Evolutionary conservation across 495 filamentous ascomycete species (phyloP).

Genomic region (Lindgomyces ingoldianus): DNA sequence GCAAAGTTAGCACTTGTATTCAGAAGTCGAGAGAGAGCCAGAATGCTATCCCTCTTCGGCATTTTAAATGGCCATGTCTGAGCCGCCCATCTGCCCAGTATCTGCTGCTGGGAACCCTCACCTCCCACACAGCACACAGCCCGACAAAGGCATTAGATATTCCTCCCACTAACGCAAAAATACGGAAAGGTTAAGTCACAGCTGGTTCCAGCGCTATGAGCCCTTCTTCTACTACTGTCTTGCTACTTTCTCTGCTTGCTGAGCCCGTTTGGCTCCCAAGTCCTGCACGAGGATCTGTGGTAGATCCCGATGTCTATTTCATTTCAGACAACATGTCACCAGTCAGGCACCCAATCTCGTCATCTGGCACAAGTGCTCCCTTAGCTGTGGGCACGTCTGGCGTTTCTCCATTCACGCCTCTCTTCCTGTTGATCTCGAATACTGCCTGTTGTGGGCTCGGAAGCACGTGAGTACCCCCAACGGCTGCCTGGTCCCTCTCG

Average conservation of each 20-base stretch:
- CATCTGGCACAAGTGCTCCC: no score
- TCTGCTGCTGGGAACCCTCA: not conserved
- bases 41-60: no score
- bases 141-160: not conserved
- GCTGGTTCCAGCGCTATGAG: not conserved
- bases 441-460: no score
- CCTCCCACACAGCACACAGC: not conserved
- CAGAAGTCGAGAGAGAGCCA: no score
- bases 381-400: no score
- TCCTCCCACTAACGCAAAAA: not conserved
- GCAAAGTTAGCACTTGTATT: no score
- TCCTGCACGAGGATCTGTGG: not conserved
- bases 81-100: not conserved
- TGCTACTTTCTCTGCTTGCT: not conserved
- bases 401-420: no score
- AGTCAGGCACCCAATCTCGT: no score
- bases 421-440: no score
- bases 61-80: no score
- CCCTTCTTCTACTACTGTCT: not conserved
- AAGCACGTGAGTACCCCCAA: not conserved
- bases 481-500: not conserved
- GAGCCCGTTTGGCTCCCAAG: not conserved
- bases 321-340: not conserved
- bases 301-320: no score
- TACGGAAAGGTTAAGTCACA: not conserved